Conservation (phyloP, 2,329 filamentous ascomycete genomes). For the Tolypocladium endophyticum region DNA sequence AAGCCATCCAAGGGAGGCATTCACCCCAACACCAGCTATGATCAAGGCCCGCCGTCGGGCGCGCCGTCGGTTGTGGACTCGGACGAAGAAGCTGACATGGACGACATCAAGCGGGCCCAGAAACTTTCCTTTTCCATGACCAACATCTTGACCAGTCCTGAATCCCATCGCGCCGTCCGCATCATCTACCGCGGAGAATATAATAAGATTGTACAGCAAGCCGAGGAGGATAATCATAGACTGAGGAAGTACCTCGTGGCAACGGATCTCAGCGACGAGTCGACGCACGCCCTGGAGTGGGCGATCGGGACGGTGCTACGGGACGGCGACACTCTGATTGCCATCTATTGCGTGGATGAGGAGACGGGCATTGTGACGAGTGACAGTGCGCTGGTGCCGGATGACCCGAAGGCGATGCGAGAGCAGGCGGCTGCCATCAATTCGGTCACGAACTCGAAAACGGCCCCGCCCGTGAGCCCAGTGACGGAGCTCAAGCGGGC, state of each 20-base stretch:
- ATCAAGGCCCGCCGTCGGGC: slow-evolving; percentile 49
- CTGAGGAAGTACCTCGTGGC: slow-evolving; percentile 91
- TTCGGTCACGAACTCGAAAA: slow-evolving; percentile 40
- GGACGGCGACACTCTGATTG: slow-evolving; percentile 87
- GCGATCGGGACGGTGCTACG: slow-evolving; percentile 89
- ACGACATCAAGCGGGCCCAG: slow-evolving; percentile 80
- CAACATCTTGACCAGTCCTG: slow-evolving; percentile 63
- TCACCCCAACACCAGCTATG: slow-evolving; percentile 79
- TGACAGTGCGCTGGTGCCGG: slow-evolving; percentile 48
- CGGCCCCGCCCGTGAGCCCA: slow-evolving; percentile 18
- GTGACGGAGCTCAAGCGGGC: slow-evolving; percentile 22
- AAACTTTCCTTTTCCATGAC: slow-evolving; percentile 74
- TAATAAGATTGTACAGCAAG: slow-evolving; percentile 61
- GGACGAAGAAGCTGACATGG: slow-evolving; percentile 75
- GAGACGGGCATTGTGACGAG: slow-evolving; percentile 51
- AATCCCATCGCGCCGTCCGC: slow-evolving; percentile 71
- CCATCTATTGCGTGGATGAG: slow-evolving; percentile 89
- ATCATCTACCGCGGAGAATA: slow-evolving; percentile 90
- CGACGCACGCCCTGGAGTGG: slow-evolving; percentile 93
- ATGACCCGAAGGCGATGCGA: slow-evolving; percentile 64
- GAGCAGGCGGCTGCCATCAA: slow-evolving; percentile 66
- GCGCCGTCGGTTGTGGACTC: slow-evolving; percentile 58
- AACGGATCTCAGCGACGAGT: slow-evolving; percentile 88
- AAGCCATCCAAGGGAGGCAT: slow-evolving; percentile 47
- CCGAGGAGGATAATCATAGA: slow-evolving; percentile 66